These are phyloP conservation scores for Fomes fomentarius DNA, from an alignment of 1,284 basidiomycete species.

Conservation along the genomic window DNA sequence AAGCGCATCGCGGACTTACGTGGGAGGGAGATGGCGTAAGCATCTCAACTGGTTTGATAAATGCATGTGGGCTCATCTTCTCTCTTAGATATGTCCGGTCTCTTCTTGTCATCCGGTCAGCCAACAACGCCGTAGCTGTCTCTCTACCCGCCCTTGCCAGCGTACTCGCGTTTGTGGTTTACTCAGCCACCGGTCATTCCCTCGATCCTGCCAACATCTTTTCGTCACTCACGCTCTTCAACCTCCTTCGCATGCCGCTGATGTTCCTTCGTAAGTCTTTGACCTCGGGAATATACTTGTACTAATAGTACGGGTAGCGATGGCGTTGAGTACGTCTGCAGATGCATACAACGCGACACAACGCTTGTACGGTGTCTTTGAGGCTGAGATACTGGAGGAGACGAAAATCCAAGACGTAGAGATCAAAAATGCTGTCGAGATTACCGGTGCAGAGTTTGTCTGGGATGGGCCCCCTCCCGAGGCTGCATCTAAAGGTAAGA, in stretches of 20 bases:
- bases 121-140: conserved; percentile 68
- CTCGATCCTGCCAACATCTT: conserved; percentile 79
- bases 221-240: conserved; percentile 84
- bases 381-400: conserved; percentile 75
- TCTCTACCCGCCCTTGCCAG: conserved; percentile 82
- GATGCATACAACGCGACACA: conserved; percentile 80
- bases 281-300: background rate
- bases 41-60: background rate
- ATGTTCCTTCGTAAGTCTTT: conserved; percentile 68
- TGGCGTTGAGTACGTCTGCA: conserved; percentile 75
- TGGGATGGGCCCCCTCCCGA: conserved; percentile 82
- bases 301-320: conserved; percentile 45
- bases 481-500: conserved; percentile 44
- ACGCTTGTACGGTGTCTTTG: conserved; percentile 73
- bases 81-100: conserved; percentile 66
- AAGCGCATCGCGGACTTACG: conserved; percentile 74
- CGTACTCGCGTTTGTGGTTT: conserved; percentile 86
- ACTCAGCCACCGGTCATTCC: conserved; percentile 69
- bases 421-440: conserved; percentile 63
- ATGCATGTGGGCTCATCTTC: background rate
- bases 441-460: conserved; percentile 73
- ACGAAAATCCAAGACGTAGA: conserved; percentile 51
- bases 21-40: conserved; percentile 70
- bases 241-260: conserved; percentile 72
- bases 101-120: conserved; percentile 75